A percentile compares a stretch with the other conserved stretches of the same genome.
Conservation (phyloP, 2,329 filamentous ascomycete genomes). For the Taxawa tesnikishii region DNA sequence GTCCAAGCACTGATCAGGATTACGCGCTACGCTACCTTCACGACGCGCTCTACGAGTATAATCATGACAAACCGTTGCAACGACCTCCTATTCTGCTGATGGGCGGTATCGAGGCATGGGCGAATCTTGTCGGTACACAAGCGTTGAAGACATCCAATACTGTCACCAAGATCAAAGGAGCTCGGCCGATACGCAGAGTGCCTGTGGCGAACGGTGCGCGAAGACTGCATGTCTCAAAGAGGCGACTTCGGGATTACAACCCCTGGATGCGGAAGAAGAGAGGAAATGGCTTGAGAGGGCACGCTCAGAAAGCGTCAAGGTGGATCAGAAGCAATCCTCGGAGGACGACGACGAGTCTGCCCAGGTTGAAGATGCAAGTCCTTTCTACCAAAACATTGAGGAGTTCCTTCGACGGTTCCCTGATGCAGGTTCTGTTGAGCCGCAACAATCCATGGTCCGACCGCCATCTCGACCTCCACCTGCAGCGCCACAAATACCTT, state of each 20-base stretch:
- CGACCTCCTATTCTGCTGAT: constrained; percentile 63
- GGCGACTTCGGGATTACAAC: constrained; percentile 47
- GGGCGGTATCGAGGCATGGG: constrained; percentile 80
- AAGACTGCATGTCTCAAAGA: constrained; percentile 42
- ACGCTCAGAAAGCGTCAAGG: constrained; percentile 48
- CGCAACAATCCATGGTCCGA: constrained; percentile 42
- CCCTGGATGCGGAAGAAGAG: constrained; percentile 70
- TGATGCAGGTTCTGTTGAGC: constrained; percentile 47
- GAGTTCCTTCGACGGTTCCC: constrained; percentile 79
- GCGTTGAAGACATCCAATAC: constrained; percentile 49
- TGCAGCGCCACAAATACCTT: constrained; percentile 14
- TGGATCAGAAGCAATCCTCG: constrained; percentile 20
- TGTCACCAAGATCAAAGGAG: constrained; percentile 33
- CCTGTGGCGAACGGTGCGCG: constrained; percentile 32
- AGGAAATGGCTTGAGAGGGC: constrained; percentile 68
- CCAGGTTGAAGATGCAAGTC: constrained; percentile 23
- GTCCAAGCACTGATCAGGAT: constrained; percentile 27
- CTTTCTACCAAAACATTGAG: constrained; percentile 59
- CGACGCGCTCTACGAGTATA: constrained; percentile 73
- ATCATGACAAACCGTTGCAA: constrained; percentile 62
- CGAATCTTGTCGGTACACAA: constrained; percentile 62
- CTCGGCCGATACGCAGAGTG: constrained; percentile 39
- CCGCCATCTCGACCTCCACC: constrained; percentile 21
- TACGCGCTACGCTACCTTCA: constrained; percentile 57
- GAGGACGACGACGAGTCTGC: constrained; percentile 18